phyloP scores from a whole-genome alignment of 2,329 filamentous ascomycete genomes.

The Fusarium transvaalense region DNA sequence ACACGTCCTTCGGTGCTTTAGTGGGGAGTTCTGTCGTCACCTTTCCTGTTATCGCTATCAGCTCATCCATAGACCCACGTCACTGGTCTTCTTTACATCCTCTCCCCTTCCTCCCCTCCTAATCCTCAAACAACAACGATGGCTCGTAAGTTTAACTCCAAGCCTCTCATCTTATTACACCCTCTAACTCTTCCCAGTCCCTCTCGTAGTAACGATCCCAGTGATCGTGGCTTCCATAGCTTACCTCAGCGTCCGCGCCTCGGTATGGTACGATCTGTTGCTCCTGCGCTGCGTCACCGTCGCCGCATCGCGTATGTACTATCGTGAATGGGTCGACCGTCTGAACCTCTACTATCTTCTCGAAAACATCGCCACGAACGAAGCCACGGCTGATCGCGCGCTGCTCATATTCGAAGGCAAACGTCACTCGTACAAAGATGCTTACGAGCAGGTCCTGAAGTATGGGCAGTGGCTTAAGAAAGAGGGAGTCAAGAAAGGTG shows the following conservation, averaged over 20 bases:
- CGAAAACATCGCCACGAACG: constrained; percentile 71
- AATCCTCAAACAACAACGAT: constrained; percentile 18
- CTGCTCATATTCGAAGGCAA: constrained; percentile 78
- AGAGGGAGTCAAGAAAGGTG: constrained; percentile 72
- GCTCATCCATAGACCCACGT: constrained; percentile 37
- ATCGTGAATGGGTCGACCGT: constrained; percentile 68
- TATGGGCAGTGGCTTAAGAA: constrained; percentile 82
- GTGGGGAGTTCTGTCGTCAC: constrained; percentile 40
- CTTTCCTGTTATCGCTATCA: constrained; percentile 37
- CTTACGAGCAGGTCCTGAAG: constrained; percentile 76
- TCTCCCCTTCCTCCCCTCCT: not conserved
- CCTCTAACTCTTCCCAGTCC: constrained; percentile 55
- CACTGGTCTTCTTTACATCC: not conserved
- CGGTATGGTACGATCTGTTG: constrained; percentile 73
- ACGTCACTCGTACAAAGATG: constrained; percentile 79
- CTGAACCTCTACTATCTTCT: constrained; percentile 81
- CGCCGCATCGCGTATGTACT: constrained; percentile 57
- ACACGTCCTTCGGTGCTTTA: constrained; percentile 16
- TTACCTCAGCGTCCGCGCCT: constrained; percentile 80
- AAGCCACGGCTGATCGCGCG: constrained; percentile 63
- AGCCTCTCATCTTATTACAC: fast-evolving
- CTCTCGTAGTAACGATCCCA: constrained; percentile 67
- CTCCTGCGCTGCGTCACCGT: constrained; percentile 69
- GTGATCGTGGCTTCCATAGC: constrained; percentile 76
- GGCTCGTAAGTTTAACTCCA: constrained; percentile 25